These are phyloP conservation scores for Lagenidium giganteum DNA, from an alignment of 352 stramenopile species.

Conservation along the genomic window DNA sequence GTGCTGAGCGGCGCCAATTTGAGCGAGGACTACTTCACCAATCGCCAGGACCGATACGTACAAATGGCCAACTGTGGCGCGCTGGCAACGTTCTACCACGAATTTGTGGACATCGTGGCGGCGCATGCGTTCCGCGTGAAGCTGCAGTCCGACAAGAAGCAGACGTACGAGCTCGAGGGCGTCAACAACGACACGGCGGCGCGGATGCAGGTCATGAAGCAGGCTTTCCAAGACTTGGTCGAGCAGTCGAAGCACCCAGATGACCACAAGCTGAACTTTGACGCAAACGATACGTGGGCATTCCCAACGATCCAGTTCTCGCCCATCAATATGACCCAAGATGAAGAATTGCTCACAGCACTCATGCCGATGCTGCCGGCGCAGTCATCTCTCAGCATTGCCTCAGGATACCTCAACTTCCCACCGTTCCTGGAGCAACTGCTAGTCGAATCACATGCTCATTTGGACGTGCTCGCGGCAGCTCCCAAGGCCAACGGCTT, in stretches of 20 bases:
- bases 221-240: constrained; percentile 39
- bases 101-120: constrained; percentile 52
- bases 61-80: constrained; percentile 41
- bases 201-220: constrained; percentile 30
- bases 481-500: constrained; percentile 72
- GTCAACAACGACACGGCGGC: constrained; percentile 34
- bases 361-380: constrained; percentile 41
- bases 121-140: constrained; percentile 38
- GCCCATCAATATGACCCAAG: constrained; percentile 48
- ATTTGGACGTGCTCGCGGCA: constrained; percentile 58
- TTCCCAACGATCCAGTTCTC: constrained; percentile 77
- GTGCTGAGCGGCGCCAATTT: constrained; percentile 82
- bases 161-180: constrained; percentile 19
- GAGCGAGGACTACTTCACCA: constrained; percentile 82
- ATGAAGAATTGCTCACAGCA: constrained; percentile 41
- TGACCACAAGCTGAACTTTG: no score
- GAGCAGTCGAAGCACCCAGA: constrained; percentile 15
- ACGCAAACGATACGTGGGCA: constrained; percentile 44
- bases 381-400: constrained; percentile 50
- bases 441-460: constrained; percentile 32
- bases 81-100: constrained; percentile 63
- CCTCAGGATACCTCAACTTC: constrained; percentile 81
- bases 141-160: constrained; percentile 10
- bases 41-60: constrained; percentile 78
- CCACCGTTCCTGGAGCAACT: constrained; percentile 54